Conservation (phyloP, 2,329 filamentous ascomycete species). For the Talaromyces islandicus region DNA sequence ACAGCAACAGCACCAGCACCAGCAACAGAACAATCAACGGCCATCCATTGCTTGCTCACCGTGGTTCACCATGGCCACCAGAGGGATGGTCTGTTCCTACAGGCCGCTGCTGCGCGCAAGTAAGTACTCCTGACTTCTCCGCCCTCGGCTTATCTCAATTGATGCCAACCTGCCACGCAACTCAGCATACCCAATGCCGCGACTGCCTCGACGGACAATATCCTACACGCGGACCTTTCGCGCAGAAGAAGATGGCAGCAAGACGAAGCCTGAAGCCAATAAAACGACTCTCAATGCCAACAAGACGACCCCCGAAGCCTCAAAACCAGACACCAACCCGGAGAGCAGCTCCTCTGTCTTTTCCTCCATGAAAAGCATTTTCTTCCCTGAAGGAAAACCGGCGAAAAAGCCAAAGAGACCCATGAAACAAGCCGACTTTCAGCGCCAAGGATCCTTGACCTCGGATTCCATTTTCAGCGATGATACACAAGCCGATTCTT, state of each 20-base stretch:
- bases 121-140: conserved; percentile 14
- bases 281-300: conserved; percentile 10
- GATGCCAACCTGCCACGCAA: not conserved
- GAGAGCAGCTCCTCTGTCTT: conserved; percentile 17
- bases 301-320: conserved; percentile 11
- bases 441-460: conserved; percentile 29
- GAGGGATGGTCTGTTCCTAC: conserved; percentile 30
- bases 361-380: conserved; percentile 27
- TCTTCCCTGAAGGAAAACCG: conserved; percentile 21
- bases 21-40: not conserved
- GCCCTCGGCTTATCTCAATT: not conserved
- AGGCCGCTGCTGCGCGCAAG: conserved; percentile 34
- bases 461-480: conserved; percentile 39
- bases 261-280: conserved; percentile 13
- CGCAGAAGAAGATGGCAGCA: conserved; percentile 21
- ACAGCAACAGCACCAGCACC: not conserved
- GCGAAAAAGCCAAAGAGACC: conserved; percentile 23
- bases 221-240: conserved; percentile 25
- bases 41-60: not conserved
- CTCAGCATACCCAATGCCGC: conserved; percentile 26
- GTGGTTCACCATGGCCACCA: conserved; percentile 29
- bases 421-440: conserved; percentile 19
- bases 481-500: conserved; percentile 20
- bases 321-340: conserved; percentile 2
- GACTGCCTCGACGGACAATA: conserved; percentile 31